These are phyloP conservation scores for Echeveria elegans DNA, from an alignment of 164 flowering plant species.

Conservation along the genomic window DNA sequence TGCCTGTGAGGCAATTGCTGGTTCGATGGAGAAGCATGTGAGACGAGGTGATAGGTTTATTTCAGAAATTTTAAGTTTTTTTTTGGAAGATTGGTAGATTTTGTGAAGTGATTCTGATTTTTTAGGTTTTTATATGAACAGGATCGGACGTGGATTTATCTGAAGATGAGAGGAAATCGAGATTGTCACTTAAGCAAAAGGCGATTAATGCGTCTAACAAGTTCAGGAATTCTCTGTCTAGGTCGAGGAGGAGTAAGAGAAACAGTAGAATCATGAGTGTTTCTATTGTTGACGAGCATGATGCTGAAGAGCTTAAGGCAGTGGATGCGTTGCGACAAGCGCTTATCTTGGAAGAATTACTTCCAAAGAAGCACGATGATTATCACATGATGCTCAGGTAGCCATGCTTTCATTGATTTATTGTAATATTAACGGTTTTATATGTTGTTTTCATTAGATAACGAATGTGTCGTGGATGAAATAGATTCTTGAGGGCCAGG, in stretches of 20 bases:
- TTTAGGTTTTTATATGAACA: neutral
- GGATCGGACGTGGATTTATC: conserved; percentile 36
- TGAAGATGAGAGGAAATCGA: conserved; percentile 74
- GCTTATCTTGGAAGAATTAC: conserved; percentile 78
- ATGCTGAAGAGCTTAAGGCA: conserved; percentile 78
- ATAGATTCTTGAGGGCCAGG: conserved; percentile 10
- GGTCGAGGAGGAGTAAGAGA: conserved; percentile 45
- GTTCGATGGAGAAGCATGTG: neutral
- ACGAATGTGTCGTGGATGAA: neutral
- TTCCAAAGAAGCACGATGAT: conserved; percentile 84
- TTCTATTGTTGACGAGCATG: conserved; percentile 55
- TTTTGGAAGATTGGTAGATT: neutral
- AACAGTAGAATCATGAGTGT: conserved; percentile 57
- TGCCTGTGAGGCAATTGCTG: conserved; percentile 4
- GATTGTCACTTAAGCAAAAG: conserved; percentile 60
- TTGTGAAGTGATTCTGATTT: neutral
- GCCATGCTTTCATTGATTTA: neutral
- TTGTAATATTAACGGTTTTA: neutral
- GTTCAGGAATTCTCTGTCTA: conserved; percentile 64
- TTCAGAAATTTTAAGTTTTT: neutral
- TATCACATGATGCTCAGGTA: conserved; percentile 33
- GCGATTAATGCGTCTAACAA: conserved; percentile 74
- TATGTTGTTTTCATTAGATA: neutral
- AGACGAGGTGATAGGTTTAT: neutral
- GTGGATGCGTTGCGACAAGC: conserved; percentile 93